Conservation (phyloP, 2,329 filamentous ascomycete species). For the Epicoccum nigrum region DNA sequence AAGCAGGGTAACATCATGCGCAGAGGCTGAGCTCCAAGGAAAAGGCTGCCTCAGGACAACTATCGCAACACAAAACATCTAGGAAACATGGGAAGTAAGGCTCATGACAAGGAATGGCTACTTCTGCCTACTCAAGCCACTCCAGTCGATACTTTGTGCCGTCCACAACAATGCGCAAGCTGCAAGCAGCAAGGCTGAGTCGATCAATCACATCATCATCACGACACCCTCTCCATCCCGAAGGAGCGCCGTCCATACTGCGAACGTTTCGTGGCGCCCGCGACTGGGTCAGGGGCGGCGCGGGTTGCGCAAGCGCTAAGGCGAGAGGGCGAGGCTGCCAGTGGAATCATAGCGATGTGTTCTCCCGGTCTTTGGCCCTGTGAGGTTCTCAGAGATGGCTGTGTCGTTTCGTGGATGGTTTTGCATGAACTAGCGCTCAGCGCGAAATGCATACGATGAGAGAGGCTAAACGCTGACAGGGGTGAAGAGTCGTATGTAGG, state of each 20-base stretch:
- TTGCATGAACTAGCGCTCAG: neutral
- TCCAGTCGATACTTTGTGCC: neutral
- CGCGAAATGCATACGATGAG: neutral
- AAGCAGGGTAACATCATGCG: no score
- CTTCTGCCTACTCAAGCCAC: neutral
- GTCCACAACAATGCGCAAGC: neutral
- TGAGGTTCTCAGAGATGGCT: neutral
- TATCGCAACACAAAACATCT: no score
- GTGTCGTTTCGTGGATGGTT: neutral
- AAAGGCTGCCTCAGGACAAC: no score
- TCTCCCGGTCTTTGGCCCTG: neutral
- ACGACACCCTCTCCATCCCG: neutral
- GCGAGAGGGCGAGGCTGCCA: neutral
- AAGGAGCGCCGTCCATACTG: neutral
- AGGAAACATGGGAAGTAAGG: neutral
- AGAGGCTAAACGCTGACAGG: neutral
- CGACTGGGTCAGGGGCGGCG: neutral
- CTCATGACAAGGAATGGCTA: neutral
- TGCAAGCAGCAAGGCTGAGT: constrained; percentile 14
- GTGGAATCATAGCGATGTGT: neutral
- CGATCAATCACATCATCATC: constrained; percentile 1
- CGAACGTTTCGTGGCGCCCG: constrained; percentile 5
- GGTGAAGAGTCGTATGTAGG: neutral
- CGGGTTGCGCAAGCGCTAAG: constrained; percentile 1
- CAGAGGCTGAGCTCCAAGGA: no score